phyloP scores from a whole-genome alignment of 257 asterid genomes.

The Nyctanthes arbortristis region DNA sequence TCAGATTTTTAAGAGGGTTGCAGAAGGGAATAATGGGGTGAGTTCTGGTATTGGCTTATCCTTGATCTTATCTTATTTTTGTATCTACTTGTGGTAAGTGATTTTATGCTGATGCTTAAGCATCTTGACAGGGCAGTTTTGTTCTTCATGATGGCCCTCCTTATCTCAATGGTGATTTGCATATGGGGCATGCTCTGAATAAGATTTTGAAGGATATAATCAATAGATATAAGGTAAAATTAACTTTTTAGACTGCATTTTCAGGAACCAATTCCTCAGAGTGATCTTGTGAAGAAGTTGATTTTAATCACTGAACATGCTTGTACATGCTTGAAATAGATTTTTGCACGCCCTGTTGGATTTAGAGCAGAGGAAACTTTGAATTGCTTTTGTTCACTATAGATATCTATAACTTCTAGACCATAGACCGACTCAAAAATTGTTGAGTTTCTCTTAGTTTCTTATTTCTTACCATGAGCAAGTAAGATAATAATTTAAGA shows the following conservation, averaged over 20 bases:
- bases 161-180: slow-evolving; percentile 97
- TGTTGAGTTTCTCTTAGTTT: neutral
- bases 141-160: slow-evolving; percentile 99
- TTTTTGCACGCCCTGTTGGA: neutral
- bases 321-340: neutral
- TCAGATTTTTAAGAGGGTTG: slow-evolving; percentile 73
- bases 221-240: slow-evolving; percentile 85
- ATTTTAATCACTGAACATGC: neutral
- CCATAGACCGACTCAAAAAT: neutral
- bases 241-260: slow-evolving; percentile 4
- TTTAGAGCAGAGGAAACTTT: neutral
- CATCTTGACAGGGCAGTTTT: slow-evolving; percentile 73
- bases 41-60: slow-evolving; percentile 29
- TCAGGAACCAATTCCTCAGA: neutral
- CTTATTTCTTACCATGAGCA: neutral
- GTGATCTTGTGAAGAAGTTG: neutral
- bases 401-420: neutral
- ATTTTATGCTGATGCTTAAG: slow-evolving; percentile 34
- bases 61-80: slow-evolving; percentile 11
- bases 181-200: slow-evolving; percentile 97
- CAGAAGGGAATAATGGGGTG: slow-evolving; percentile 80
- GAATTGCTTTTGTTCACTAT: neutral
- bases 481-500: slow-evolving; percentile 8
- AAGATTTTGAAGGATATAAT: slow-evolving; percentile 97
- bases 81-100: slow-evolving; percentile 14